Conservation (phyloP, 2,329 filamentous ascomycete genomes). For the Diplodia sapinea region DNA sequence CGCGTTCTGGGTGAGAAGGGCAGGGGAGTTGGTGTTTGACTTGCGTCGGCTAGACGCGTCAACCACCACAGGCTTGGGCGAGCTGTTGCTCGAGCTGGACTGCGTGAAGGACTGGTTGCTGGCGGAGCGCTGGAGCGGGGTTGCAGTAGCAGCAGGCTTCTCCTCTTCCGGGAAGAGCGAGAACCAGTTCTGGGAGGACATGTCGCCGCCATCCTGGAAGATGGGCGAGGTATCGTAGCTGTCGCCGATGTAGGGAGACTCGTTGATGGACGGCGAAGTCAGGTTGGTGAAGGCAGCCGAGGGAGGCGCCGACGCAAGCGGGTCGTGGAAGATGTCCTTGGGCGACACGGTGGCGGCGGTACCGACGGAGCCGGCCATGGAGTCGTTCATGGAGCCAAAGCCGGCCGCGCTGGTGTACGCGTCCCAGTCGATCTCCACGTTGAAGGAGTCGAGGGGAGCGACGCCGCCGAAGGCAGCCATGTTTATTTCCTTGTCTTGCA, state of each 20-base stretch:
- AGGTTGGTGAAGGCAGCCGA: constrained; percentile 82
- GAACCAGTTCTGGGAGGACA: constrained; percentile 70
- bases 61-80: constrained; percentile 41
- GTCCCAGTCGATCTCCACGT: constrained; percentile 39
- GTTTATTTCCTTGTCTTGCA: constrained; percentile 28
- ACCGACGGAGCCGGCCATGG: constrained; percentile 35
- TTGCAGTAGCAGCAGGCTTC: constrained; percentile 41
- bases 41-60: constrained; percentile 43
- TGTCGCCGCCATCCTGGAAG: constrained; percentile 64
- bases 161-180: constrained; percentile 69
- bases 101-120: constrained; percentile 47
- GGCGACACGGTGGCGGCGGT: constrained; percentile 74
- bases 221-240: constrained; percentile 79
- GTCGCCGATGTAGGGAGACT: constrained; percentile 74
- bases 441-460: constrained; percentile 15
- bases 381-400: constrained; percentile 56
- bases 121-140: constrained; percentile 50
- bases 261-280: constrained; percentile 80
- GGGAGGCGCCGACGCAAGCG: constrained; percentile 76
- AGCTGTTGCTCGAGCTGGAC: constrained; percentile 46
- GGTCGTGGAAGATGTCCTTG: constrained; percentile 76
- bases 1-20: constrained; percentile 65
- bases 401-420: constrained; percentile 15
- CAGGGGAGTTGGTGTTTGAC: constrained; percentile 53
- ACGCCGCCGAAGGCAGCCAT: constrained; percentile 24